Base-by-base conservation (phyloP, 192 early-diverging fungal genomes). In the Linnemannia zychae region DNA sequence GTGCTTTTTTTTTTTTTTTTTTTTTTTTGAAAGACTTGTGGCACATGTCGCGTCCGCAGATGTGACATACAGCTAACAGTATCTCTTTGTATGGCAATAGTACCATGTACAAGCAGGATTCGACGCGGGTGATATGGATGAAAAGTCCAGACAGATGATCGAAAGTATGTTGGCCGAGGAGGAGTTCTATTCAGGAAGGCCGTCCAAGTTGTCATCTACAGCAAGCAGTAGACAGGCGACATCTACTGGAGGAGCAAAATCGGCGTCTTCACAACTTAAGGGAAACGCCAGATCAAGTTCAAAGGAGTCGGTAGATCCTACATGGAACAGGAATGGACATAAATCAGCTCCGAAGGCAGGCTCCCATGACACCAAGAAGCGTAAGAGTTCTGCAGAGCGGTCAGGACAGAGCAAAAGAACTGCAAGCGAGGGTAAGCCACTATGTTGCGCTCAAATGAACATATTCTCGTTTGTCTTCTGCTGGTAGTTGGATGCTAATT, bases 141-240 rank as follows among this genome's bases (percentile, higher is more conserved):
- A 87, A 69, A 87, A 90, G 70, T 92, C 92, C 0, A 82, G 89
- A 31, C 69, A 76, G 34, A 83, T 93, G 53, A 93, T 93, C 63
- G 90, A 90, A 31, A 88, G 88, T 49, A 93, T 93, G 92, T 77
- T 93, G 20, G 92, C 91, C 13, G 92, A 93, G 31, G 92, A 93
- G 73, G 86, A 88, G 57, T 91, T 89, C 69, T 93, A 92, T 73
- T 90, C 91, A 50, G 90, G 88, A 34, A 71, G 83, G 47, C 71
- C 86, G 50, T 69, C 81, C 31, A 75, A 38, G 20, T 20, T 3
- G 12, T 16, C 49, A 7, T 67, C 28, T 7, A 17, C 24, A 12
- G 16, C 40, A 50, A 77, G 70, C 44, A 24, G 13, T 28, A 74
- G 76, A 66, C 60, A 46, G 48, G 31, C 38, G 28, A 18, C 31